Base-by-base conservation (phyloP, 78 protist genomes). In the Speleostelium caveatum region DNA sequence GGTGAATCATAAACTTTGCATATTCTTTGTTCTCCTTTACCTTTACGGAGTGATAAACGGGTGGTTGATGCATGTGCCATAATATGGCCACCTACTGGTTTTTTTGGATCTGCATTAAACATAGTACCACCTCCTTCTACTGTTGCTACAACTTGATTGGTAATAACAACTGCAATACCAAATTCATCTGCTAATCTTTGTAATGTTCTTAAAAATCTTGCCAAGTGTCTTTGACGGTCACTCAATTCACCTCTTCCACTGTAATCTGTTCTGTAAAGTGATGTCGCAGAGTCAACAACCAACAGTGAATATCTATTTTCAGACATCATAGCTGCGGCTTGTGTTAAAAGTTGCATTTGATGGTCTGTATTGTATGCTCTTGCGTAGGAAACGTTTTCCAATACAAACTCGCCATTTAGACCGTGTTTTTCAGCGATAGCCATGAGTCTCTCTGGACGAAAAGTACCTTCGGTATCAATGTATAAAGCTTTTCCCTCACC, bases 391-490 rank as follows among this genome's bases (percentile, higher is more conserved):
- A 99, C 96, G 75, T 99, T 99, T 77, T 99, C 99, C 5, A 99
- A 94, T 30, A 98, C 99, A 41, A 96, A 99, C 33, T 95, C 75
- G 42, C 96, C 97, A 35, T 56, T 21, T 33, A 97, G 87, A 17
- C 96, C 97, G 62, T 75, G 96, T 28, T 95, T 93, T 69, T 96
- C 98, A 0, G 99, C 99, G 24, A 97, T 95, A 35, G 93, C 95
- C 3, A 96, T 39, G 19, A 98, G 83, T 10, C 99, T 77, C 75
- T 99, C 98, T 14, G 99, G 99, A 8, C 99, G 96, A 92, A 99
- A 99, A 1, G 99, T 99, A n/a, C 99, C 99, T 65, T 99, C 99
- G 0, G 99, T 98, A 76, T 99, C 99, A 36, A 99, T 97, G 74
- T 97, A 99, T 56, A 99, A 76, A n/a, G 99, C 98, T 74, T 98